Percentiles rank a stretch among this genome's conserved stretches.
Evolutionary conservation across 176 grass and related monocot species (phyloP).

Genomic region (Carex parvula): DNA sequence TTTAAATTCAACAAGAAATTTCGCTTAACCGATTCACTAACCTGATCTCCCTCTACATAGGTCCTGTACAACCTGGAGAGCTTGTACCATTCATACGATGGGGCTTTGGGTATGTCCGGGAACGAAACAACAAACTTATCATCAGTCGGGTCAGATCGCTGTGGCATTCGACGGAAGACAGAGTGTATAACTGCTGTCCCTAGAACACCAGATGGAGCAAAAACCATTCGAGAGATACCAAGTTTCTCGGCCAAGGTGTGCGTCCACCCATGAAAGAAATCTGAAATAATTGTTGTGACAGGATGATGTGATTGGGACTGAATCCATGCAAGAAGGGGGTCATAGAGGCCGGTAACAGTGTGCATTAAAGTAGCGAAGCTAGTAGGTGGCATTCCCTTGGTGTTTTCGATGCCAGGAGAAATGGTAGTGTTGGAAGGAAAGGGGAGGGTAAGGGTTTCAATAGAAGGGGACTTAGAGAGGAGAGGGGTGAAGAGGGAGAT

Average conservation of each 20-base stretch:
- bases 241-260: conserved; percentile 35
- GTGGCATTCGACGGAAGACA: conserved; percentile 27
- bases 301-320: not conserved
- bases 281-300: conserved; percentile 45
- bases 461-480: conserved; percentile 12
- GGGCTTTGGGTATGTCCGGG: conserved; percentile 28
- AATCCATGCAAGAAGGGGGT: conserved; percentile 11
- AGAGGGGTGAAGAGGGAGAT: conserved; percentile 14
- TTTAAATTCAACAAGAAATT: conserved; percentile 45
- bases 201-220: conserved; percentile 34
- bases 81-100: conserved; percentile 33
- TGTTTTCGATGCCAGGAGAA: not conserved
- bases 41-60: conserved; percentile 30
- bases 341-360: conserved; percentile 31
- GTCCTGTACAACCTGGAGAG: conserved; percentile 30
- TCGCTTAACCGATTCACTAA: conserved; percentile 41
- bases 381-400: not conserved
- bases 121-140: conserved; percentile 24
- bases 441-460: conserved; percentile 16
- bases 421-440: conserved; percentile 15
- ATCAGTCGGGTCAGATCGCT: not conserved
- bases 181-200: conserved; percentile 25
- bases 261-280: conserved; percentile 55
- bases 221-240: conserved; percentile 42
- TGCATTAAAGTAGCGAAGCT: conserved; percentile 28